phyloP scores from a whole-genome alignment of 345 rosid genomes.

The Rhizophora apiculata region DNA sequence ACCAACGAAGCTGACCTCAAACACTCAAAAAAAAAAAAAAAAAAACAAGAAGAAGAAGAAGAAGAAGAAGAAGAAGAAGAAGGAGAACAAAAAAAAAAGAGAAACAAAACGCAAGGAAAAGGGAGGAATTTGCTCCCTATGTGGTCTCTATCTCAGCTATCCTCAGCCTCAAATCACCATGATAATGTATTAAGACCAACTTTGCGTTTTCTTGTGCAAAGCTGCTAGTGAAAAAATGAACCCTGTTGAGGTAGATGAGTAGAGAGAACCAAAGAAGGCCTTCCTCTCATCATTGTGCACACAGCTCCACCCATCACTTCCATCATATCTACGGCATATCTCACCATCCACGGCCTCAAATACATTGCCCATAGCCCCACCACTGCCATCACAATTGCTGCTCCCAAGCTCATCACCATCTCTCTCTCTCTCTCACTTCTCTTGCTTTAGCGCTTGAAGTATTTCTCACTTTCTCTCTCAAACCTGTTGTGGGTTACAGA shows the following conservation, averaged over 20 bases:
- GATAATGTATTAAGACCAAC: too few species aligned
- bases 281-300: constrained; percentile 11
- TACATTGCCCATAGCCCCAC: constrained; percentile 38
- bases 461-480: too few species aligned
- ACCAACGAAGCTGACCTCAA: too few species aligned
- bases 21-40: too few species aligned
- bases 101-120: too few species aligned
- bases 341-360: constrained; percentile 37
- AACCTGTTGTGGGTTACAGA: not conserved
- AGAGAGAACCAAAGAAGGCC: constrained; percentile 19
- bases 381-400: constrained; percentile 26
- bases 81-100: too few species aligned
- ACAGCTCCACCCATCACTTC: constrained; percentile 19
- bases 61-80: too few species aligned
- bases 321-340: constrained; percentile 32
- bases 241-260: constrained; percentile 15
- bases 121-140: too few species aligned
- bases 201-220: not conserved
- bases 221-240: not conserved
- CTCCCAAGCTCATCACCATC: constrained; percentile 32
- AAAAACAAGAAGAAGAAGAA: too few species aligned
- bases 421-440: not conserved
- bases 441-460: not conserved
- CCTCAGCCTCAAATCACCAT: not conserved
- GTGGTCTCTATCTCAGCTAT: not conserved